Evolutionary conservation across 2,329 filamentous ascomycete species (phyloP), one percentile per base, ranked within the genome.

Genomic region (Phialophora verrucosa): DNA sequence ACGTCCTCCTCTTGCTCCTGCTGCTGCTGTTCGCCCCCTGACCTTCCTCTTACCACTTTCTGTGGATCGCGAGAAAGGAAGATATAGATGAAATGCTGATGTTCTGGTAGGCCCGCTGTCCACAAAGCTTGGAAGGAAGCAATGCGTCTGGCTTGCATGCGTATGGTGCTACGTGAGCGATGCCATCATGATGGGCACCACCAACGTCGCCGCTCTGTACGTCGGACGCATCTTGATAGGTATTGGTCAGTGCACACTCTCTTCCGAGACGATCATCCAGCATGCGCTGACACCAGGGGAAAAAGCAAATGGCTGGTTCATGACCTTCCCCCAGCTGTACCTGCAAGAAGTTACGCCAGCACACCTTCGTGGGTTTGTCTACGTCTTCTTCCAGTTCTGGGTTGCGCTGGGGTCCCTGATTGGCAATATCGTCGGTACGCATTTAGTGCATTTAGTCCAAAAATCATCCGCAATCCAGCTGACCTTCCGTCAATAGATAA

Each of bases 291-390:
- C 32, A 12, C 32, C 14, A 55, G 29, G 53, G 12, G 1, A 14
- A 25, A 38, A 38, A 57, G 77, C 80, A 0, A 82, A 82, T 63
- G 81, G 76, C 32, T 80, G 80, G 56, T 71, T 83, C 25, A 78
- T 82, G 2, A 81, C 79, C 2, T 83, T 83, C 53, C 78, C 77
- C 4, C 80, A 81, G 63, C 80, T 82, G 38, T 83, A 83, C 67
- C 80, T 80, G 11, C 80, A 80, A 14, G 83, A 86, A 70, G 78
- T 77, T 4, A 76, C 82, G 2, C 82, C 82, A 1, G 77, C 81
- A 0, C 81, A 83, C 69, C 75, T 82, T 38, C 77, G 83, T 14
- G 82, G 81, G 51, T 76, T 84, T 3, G 80, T 81, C 74, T 80
- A 81, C 1, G 79, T 79, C 0, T 67, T 85, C 12, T 84, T 50